These are phyloP conservation scores for Neoarthrinium moseri DNA, from an alignment of 2,329 filamentous ascomycete genomes.

Conservation along the genomic window DNA sequence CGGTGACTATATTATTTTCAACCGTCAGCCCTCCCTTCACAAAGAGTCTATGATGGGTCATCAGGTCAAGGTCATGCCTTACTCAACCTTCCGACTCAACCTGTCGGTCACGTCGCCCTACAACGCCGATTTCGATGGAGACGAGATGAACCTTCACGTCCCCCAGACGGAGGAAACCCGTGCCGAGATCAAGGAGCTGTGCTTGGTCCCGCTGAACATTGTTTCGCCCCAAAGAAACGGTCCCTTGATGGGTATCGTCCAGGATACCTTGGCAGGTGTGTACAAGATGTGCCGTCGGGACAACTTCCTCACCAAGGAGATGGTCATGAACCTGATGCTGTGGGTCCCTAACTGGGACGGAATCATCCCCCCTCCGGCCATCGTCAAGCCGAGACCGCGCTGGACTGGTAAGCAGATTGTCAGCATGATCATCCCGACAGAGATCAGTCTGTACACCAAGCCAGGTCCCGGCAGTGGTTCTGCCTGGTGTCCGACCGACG, in stretches of 20 bases:
- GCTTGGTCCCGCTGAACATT: conserved; percentile 97
- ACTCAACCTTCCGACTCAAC: conserved; percentile 97
- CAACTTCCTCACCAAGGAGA: conserved; percentile 83
- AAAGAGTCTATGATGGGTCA: conserved; percentile 99
- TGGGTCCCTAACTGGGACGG: conserved; percentile 99
- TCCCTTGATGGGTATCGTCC: conserved; percentile 98
- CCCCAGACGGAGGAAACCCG: conserved; percentile 96
- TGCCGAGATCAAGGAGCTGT: conserved; percentile 90
- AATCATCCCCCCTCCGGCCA: conserved; percentile 87
- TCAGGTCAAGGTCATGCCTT: conserved; percentile 95
- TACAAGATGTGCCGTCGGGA: conserved; percentile 97
- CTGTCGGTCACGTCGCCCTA: conserved; percentile 97
- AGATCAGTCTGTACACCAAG: conserved; percentile 75
- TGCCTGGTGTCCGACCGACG: conserved; percentile 59
- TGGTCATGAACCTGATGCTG: conserved; percentile 95
- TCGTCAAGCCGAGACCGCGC: conserved; percentile 84
- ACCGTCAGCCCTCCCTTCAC: conserved; percentile 97
- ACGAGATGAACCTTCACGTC: conserved; percentile 99
- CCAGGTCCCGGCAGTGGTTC: conserved; percentile 60
- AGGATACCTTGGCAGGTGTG: conserved; percentile 92
- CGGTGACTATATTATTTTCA: conserved; percentile 98
- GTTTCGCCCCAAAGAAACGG: conserved; percentile 97
- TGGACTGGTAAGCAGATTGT: conserved; percentile 99
- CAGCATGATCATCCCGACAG: conserved; percentile 85
- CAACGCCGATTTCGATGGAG: conserved; percentile 99